phyloP scores from a whole-genome alignment of 2,329 filamentous ascomycete genomes.

The Berkeleyomyces basicola region DNA sequence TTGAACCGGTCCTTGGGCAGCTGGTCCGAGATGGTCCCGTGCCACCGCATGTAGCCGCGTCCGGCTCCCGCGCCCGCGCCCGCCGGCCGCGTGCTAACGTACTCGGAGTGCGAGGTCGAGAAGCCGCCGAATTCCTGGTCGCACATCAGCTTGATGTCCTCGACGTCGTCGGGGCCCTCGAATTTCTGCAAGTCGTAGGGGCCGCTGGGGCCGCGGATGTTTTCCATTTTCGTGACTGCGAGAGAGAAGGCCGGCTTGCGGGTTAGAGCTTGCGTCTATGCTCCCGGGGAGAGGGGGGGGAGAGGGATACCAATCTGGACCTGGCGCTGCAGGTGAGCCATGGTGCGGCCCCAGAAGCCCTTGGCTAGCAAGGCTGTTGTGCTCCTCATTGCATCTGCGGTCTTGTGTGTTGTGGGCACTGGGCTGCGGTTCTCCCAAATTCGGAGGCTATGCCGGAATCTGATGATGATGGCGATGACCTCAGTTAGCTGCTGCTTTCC shows the following conservation, averaged over 20 bases:
- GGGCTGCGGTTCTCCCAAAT: not conserved
- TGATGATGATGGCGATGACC: not conserved
- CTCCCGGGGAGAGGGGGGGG: not conserved
- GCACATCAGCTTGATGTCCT: slow-evolving; percentile 59
- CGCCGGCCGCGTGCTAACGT: slow-evolving; percentile 23
- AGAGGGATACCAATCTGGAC: slow-evolving; percentile 34
- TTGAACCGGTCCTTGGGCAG: slow-evolving; percentile 60
- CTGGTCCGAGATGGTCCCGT: slow-evolving; percentile 73
- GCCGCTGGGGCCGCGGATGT: slow-evolving; percentile 44
- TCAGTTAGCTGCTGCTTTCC: not conserved
- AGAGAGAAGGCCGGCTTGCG: not conserved
- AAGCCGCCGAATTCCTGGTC: slow-evolving; percentile 77
- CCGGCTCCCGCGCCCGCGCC: not conserved
- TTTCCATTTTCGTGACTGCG: slow-evolving; percentile 52
- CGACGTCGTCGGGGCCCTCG: slow-evolving; percentile 29
- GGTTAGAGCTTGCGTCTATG: not conserved
- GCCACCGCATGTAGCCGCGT: slow-evolving; percentile 53
- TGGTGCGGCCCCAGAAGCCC: slow-evolving; percentile 40
- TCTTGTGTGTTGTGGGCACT: slow-evolving; percentile 13
- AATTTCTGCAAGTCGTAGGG: slow-evolving; percentile 52
- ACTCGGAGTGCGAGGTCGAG: slow-evolving; percentile 58
- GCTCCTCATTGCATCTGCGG: slow-evolving; percentile 22
- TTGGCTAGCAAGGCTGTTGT: slow-evolving; percentile 25
- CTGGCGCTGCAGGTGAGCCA: slow-evolving; percentile 42
- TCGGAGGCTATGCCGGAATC: not conserved